A percentile compares a stretch with the other conserved stretches of the same genome.
Evolutionary conservation across 139 green algal genomes (phyloP).

Genomic region (Nannochloris sp.): DNA sequence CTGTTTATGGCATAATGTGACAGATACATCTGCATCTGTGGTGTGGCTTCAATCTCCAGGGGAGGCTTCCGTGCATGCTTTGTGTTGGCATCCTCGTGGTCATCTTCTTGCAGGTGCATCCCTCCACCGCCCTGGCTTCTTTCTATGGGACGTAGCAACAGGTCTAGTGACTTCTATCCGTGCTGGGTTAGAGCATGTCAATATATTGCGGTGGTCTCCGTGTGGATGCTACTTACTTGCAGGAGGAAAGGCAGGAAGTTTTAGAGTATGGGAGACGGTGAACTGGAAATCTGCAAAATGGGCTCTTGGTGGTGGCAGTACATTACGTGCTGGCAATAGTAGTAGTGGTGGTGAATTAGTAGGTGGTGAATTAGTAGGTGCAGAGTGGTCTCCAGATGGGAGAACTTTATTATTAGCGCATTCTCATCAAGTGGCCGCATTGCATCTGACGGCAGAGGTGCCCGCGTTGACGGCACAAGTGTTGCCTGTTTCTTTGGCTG

Average conservation of each 20-base stretch:
- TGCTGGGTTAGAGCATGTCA: slow-evolving; percentile 7
- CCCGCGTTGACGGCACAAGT: slow-evolving; percentile 24
- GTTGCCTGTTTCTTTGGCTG: slow-evolving; percentile 18
- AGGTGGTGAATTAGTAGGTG: slow-evolving; percentile 2
- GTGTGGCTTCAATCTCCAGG: no score
- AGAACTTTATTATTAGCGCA: slow-evolving; percentile 22
- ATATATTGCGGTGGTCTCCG: slow-evolving; percentile 24
- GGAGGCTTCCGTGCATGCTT: no score
- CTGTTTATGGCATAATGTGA: no score
- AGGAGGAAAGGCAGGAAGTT: neutral
- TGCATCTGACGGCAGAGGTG: slow-evolving; percentile 15
- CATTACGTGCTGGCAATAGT: no score
- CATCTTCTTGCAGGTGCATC: slow-evolving; percentile 15
- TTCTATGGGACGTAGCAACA: slow-evolving; percentile 20
- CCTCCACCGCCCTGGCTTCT: neutral
- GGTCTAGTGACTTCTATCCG: neutral
- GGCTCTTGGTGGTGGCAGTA: neutral
- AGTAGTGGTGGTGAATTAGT: neutral
- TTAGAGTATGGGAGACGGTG: slow-evolving; percentile 23
- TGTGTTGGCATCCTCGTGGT: slow-evolving; percentile 23
- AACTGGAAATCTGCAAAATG: slow-evolving; percentile 18
- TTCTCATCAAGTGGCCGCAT: slow-evolving; percentile 6
- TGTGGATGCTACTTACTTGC: slow-evolving; percentile 27
- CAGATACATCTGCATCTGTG: no score
- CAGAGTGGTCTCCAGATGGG: slow-evolving; percentile 15